phyloP scores from a whole-genome alignment of 2,329 filamentous ascomycete genomes.

The Huntiella omanensis region DNA sequence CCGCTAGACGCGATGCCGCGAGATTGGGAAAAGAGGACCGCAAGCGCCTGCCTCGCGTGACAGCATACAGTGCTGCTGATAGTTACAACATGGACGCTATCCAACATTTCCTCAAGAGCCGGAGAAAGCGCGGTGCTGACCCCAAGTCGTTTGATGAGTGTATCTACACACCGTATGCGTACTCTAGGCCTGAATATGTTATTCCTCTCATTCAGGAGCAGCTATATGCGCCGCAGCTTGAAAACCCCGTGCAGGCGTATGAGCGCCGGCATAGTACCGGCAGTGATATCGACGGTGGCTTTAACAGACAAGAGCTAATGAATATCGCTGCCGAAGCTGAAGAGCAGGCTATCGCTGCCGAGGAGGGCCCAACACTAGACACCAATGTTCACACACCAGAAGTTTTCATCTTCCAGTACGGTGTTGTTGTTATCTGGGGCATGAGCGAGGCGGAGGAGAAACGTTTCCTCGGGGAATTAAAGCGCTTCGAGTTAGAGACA shows the following conservation, averaged over 20 bases:
- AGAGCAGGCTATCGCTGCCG: neutral
- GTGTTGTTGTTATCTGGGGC: constrained; percentile 95
- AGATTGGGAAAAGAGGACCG: constrained; percentile 84
- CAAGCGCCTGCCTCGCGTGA: constrained; percentile 71
- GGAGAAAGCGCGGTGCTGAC: constrained; percentile 58
- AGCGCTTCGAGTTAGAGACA: constrained; percentile 87
- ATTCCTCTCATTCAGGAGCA: constrained; percentile 45
- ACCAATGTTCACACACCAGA: constrained; percentile 81
- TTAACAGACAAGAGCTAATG: constrained; percentile 6
- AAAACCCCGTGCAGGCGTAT: constrained; percentile 24
- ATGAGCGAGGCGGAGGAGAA: constrained; percentile 85
- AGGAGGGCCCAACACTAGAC: constrained; percentile 50
- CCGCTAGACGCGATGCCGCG: constrained; percentile 77
- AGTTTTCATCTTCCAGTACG: constrained; percentile 92
- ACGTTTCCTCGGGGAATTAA: constrained; percentile 78
- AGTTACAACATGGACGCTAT: constrained; percentile 78
- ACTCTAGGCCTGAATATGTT: constrained; percentile 40
- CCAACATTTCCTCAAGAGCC: constrained; percentile 78
- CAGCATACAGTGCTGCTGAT: constrained; percentile 89
- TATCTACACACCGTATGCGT: constrained; percentile 87
- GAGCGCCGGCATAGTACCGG: constrained; percentile 63
- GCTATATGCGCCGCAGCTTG: constrained; percentile 42
- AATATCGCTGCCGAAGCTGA: constrained; percentile 3
- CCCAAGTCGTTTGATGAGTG: constrained; percentile 95
- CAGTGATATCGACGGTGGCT: constrained; percentile 25